A percentile compares a stretch with the other conserved stretches of the same genome.
Conservation (phyloP, 2,329 filamentous ascomycete species). For the Aspergillus tamarii region DNA sequence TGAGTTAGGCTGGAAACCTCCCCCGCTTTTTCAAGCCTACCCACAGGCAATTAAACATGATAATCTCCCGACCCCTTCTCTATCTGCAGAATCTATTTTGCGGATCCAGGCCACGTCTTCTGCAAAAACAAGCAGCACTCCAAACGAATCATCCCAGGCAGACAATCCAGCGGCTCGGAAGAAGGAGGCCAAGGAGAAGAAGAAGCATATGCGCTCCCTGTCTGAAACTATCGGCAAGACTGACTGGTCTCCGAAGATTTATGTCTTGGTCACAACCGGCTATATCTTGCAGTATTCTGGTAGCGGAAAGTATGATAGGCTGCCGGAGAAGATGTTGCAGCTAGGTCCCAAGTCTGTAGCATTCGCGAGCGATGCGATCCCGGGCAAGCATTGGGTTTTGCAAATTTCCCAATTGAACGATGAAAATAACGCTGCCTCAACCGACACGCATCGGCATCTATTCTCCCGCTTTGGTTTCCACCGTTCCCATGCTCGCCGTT, state of each 20-base stretch:
- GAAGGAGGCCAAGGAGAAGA: slow-evolving; percentile 37
- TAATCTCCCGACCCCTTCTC: slow-evolving; percentile 66
- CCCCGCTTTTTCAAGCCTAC: slow-evolving; percentile 84
- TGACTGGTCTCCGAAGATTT: slow-evolving; percentile 50
- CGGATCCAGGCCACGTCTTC: slow-evolving; percentile 51
- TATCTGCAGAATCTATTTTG: slow-evolving; percentile 71
- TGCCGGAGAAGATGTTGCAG: slow-evolving; percentile 52
- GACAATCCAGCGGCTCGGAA: slow-evolving; percentile 31
- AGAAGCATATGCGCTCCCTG: slow-evolving; percentile 39
- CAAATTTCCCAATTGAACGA: slow-evolving; percentile 47
- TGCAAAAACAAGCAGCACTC: slow-evolving; percentile 21
- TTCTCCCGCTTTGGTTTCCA: slow-evolving; percentile 47
- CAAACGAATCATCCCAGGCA: slow-evolving; percentile 17
- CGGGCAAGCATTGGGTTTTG: slow-evolving; percentile 53
- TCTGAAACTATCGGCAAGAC: slow-evolving; percentile 43
- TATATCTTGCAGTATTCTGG: slow-evolving; percentile 51
- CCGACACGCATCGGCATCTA: slow-evolving; percentile 38
- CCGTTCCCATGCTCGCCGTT: slow-evolving; percentile 35
- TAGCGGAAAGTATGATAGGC: slow-evolving; percentile 48
- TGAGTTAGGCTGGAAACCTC: slow-evolving; percentile 62
- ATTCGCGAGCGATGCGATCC: slow-evolving; percentile 54
- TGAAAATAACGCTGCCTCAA: slow-evolving; percentile 29
- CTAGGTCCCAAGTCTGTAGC: slow-evolving; percentile 51
- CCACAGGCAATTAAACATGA: slow-evolving; percentile 79
- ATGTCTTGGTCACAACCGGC: slow-evolving; percentile 47